Evolutionary conservation across 2,329 filamentous ascomycete genomes (phyloP).

Genomic region (Bipolaris gigantea): DNA sequence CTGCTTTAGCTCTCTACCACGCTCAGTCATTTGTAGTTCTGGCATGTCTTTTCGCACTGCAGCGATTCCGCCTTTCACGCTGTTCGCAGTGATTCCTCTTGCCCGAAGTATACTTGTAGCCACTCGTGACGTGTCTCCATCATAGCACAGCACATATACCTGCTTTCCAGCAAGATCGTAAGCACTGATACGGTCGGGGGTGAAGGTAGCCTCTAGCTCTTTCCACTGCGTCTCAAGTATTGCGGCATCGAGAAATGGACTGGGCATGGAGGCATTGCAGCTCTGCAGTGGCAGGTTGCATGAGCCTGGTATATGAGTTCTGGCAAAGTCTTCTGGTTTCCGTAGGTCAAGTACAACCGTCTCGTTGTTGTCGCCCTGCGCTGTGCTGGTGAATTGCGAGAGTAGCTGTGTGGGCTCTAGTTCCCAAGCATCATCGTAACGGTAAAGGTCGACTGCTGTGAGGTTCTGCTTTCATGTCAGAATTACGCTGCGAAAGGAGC

Average conservation of each 20-base stretch:
- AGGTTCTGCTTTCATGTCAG: conserved; percentile 19
- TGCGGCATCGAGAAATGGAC: conserved; percentile 20
- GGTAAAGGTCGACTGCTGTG: conserved; percentile 21
- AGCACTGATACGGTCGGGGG: conserved; percentile 19
- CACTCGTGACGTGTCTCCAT: conserved; percentile 23
- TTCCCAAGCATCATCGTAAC: conserved; percentile 30
- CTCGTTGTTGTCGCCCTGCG: not conserved
- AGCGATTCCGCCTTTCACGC: conserved; percentile 21
- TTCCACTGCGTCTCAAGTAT: conserved; percentile 25
- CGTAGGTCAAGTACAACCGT: conserved; percentile 20
- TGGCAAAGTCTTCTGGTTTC: conserved; percentile 22
- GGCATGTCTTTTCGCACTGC: conserved; percentile 17
- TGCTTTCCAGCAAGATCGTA: conserved; percentile 23
- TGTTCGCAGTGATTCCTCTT: conserved; percentile 18
- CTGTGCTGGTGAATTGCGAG: conserved; percentile 10
- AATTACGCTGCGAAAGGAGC: not conserved
- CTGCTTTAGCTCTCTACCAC: conserved; percentile 3
- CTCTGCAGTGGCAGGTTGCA: conserved; percentile 27
- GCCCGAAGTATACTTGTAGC: conserved; percentile 26
- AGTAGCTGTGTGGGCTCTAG: conserved; percentile 15
- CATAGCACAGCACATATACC: conserved; percentile 23
- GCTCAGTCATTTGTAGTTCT: conserved; percentile 12
- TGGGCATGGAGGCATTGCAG: conserved; percentile 9
- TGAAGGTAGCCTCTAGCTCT: conserved; percentile 23
- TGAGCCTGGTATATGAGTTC: conserved; percentile 21